Evolutionary conservation across 495 filamentous ascomycete species (phyloP).

Genomic region (Mytilinidion resinicola): DNA sequence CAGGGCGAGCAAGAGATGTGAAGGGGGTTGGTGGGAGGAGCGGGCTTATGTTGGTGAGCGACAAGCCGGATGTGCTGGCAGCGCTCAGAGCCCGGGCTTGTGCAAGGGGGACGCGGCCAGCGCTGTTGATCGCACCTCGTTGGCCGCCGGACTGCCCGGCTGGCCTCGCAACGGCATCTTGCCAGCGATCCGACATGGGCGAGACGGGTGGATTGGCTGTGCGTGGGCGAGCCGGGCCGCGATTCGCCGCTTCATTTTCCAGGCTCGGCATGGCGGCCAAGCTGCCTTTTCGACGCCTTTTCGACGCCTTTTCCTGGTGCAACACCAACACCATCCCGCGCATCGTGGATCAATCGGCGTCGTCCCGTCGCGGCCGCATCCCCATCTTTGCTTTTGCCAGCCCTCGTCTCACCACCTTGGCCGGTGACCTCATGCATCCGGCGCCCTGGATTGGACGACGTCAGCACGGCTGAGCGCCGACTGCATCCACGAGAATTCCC

Average conservation of each 20-base stretch:
- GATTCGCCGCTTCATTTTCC: constrained; percentile 1
- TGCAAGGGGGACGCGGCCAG: too few species aligned
- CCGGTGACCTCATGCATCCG: not conserved
- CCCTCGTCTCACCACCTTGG: too few species aligned
- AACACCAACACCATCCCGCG: too few species aligned
- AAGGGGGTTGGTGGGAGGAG: constrained; percentile 9
- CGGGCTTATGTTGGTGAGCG: constrained; percentile 16
- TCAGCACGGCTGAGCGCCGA: not conserved
- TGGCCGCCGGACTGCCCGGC: too few species aligned
- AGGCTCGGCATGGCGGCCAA: too few species aligned
- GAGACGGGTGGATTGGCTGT: not conserved
- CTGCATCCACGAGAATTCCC: constrained; percentile 1
- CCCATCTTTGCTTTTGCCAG: not conserved
- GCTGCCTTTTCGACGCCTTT: too few species aligned
- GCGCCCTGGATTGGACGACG: not conserved
- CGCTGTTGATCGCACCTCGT: too few species aligned
- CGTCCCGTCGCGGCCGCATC: not conserved
- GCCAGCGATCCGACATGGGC: not conserved
- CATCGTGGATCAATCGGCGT: not conserved
- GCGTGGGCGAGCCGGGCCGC: not conserved
- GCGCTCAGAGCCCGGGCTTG: not conserved
- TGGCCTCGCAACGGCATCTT: not conserved
- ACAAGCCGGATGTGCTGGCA: constrained; percentile 1
- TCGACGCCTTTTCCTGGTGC: too few species aligned
- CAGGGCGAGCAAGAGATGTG: constrained; percentile 22